These are phyloP conservation scores for Albugo laibachii DNA, from an alignment of 352 stramenopile species.

Conservation along the genomic window DNA sequence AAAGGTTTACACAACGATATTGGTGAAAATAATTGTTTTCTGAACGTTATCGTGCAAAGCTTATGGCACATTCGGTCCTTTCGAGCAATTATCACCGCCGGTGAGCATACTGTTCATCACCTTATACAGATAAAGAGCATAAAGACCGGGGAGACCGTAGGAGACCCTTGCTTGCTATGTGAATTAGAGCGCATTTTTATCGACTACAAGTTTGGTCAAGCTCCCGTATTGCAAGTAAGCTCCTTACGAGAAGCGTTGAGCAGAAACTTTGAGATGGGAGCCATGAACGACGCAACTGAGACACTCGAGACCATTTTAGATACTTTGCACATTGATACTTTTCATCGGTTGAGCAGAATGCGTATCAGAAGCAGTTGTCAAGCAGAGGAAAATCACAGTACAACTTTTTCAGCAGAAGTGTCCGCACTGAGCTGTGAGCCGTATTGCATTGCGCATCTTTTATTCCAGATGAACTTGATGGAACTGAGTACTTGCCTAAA, in stretches of 20 bases:
- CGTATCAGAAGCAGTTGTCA: constrained; percentile 7
- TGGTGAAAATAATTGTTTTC: constrained; percentile 81
- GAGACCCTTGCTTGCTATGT: constrained; percentile 38
- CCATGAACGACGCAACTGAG: constrained; percentile 75
- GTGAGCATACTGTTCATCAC: constrained; percentile 62
- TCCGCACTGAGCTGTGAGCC: constrained; percentile 28
- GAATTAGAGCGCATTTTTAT: constrained; percentile 75
- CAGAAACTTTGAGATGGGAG: constrained; percentile 42
- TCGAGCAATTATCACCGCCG: constrained; percentile 51
- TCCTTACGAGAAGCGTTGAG: constrained; percentile 43
- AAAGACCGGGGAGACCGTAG: neutral
- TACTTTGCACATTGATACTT: constrained; percentile 56
- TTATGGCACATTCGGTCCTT: constrained; percentile 80
- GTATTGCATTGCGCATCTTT: constrained; percentile 53
- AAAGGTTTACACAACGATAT: constrained; percentile 71
- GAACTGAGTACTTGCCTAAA: constrained; percentile 39
- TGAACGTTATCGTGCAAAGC: constrained; percentile 83
- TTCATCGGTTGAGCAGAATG: constrained; percentile 48
- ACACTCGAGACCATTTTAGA: constrained; percentile 66
- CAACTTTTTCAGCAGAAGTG: constrained; percentile 14
- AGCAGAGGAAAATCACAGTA: neutral
- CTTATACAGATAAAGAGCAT: neutral
- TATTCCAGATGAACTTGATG: constrained; percentile 80
- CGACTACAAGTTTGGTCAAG: constrained; percentile 66
- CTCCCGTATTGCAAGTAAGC: constrained; percentile 50